A percentile compares a stretch with the other conserved stretches of the same genome.
phyloP scores from a whole-genome alignment of 768 basidiomycete species.

The Inosperma sp. region DNA sequence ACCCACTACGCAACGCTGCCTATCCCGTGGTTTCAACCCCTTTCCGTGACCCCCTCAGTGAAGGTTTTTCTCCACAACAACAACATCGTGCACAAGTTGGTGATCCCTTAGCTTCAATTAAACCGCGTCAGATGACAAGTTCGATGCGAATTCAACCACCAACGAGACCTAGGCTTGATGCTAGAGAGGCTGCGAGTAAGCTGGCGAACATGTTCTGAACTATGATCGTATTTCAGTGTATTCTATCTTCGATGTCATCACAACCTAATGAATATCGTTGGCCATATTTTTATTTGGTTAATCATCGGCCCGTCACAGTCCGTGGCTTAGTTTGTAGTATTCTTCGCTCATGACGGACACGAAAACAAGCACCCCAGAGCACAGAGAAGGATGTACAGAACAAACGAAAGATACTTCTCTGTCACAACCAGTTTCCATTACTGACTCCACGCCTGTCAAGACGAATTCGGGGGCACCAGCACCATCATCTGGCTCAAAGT shows the following conservation, averaged over 20 bases:
- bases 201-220: conserved; percentile 81
- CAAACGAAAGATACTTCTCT: background rate
- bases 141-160: conserved; percentile 75
- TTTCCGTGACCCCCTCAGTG: conserved; percentile 22
- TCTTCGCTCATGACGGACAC: no score
- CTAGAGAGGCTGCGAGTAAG: conserved; percentile 83
- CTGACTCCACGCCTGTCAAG: no score
- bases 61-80: conserved; percentile 21
- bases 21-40: conserved; percentile 31
- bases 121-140: conserved; percentile 61
- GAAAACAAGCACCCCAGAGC: no score
- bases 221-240: no score
- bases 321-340: no score
- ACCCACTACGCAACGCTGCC: conserved; percentile 37
- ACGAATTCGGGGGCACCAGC: background rate
- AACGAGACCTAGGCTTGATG: conserved; percentile 71
- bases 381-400: no score
- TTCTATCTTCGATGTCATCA: no score
- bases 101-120: conserved; percentile 62
- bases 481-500: background rate
- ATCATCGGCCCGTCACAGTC: no score
- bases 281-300: no score
- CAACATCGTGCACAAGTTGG: conserved; percentile 30
- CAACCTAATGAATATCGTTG: no score
- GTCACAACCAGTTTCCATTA: background rate